Conservation (phyloP, 208 protist genomes). For the Porcisia deanei region DNA sequence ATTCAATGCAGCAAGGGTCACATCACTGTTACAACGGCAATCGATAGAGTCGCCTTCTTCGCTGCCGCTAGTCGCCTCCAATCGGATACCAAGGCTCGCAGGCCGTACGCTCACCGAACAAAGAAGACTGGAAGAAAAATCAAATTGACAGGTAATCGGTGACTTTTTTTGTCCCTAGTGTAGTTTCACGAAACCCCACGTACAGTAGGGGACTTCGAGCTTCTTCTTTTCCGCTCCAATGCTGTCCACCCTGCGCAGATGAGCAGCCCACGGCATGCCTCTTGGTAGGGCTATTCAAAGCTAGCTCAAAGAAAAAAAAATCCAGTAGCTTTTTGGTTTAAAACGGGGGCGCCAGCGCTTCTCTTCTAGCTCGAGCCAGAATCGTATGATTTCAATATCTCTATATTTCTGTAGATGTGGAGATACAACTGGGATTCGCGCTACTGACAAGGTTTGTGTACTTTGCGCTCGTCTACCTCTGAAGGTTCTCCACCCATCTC, state of each 20-base stretch:
- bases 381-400: not conserved
- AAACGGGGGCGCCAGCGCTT: no score
- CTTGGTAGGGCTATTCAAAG: not conserved
- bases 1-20: constrained; percentile 13
- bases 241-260: no score
- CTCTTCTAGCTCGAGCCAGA: not conserved
- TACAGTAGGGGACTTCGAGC: not conserved
- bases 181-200: no score
- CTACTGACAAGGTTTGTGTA: not conserved
- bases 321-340: not conserved
- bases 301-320: not conserved
- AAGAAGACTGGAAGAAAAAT: constrained; percentile 4
- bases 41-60: constrained; percentile 27
- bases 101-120: not conserved
- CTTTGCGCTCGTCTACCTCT: not conserved
- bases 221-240: not conserved
- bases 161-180: not conserved
- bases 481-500: not conserved
- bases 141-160: not conserved
- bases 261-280: not conserved
- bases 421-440: no score
- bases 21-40: constrained; percentile 19
- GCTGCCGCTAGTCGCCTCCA: constrained; percentile 24
- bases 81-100: not conserved
- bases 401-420: not conserved